Conservation (phyloP, 2,329 filamentous ascomycete genomes). For the Salinomyces thailandicus region DNA sequence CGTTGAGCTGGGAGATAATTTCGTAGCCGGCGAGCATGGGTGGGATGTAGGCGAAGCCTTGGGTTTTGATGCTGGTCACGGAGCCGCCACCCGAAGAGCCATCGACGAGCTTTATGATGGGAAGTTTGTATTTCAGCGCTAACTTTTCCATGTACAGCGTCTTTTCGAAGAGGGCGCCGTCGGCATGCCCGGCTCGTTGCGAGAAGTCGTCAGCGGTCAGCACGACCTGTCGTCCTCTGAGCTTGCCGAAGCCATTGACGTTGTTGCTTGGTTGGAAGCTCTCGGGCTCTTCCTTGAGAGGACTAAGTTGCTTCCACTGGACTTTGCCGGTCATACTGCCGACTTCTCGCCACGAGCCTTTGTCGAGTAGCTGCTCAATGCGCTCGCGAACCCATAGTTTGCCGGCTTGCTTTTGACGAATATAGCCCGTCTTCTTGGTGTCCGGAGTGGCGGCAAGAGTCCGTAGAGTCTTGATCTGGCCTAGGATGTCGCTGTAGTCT, state of each 20-base stretch:
- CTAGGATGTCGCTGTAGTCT: slow-evolving; percentile 52
- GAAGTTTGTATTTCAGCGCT: slow-evolving; percentile 45
- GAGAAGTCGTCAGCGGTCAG: slow-evolving; percentile 57
- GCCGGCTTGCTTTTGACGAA: slow-evolving; percentile 52
- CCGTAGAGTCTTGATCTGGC: slow-evolving; percentile 44
- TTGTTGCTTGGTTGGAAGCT: slow-evolving; percentile 52
- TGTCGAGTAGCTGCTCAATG: slow-evolving; percentile 48
- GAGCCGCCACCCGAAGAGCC: slow-evolving; percentile 53
- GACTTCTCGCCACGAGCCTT: slow-evolving; percentile 47
- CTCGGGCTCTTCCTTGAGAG: slow-evolving; percentile 35
- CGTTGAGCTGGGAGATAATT: slow-evolving; percentile 47
- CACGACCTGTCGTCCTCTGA: slow-evolving; percentile 45
- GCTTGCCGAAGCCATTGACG: slow-evolving; percentile 42
- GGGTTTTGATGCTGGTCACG: slow-evolving; percentile 47
- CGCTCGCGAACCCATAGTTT: slow-evolving; percentile 57
- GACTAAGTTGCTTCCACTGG: slow-evolving; percentile 43
- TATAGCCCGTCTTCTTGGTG: slow-evolving; percentile 44
- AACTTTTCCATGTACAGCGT: slow-evolving; percentile 54
- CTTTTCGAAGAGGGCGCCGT: slow-evolving; percentile 46
- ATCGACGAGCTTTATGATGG: slow-evolving; percentile 55
- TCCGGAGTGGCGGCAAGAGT: slow-evolving; percentile 47
- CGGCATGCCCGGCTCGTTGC: slow-evolving; percentile 53
- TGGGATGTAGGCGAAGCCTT: slow-evolving; percentile 49
- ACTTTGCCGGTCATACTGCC: slow-evolving; percentile 51
- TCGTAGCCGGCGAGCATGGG: slow-evolving; percentile 44